Base-by-base conservation (phyloP, 2,329 filamentous ascomycete species). In the Colletotrichum acutatum region DNA sequence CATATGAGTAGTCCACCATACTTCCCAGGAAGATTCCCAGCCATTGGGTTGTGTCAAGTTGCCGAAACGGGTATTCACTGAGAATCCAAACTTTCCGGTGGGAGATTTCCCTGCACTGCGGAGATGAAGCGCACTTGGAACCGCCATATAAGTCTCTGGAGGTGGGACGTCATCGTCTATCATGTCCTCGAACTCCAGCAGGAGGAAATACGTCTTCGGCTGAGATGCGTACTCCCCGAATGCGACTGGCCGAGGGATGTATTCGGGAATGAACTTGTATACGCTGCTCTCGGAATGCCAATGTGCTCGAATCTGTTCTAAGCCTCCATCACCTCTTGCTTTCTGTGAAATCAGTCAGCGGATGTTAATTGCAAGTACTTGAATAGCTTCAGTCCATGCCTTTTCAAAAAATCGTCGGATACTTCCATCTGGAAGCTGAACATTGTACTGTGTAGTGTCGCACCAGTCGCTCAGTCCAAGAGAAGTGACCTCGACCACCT, bases 181-280 rank as follows among this genome's bases (percentile, higher is more conserved):
- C 77, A 79, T 77, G 6, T 78, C 76, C 30, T 77, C 63, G 28
- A 78, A 79, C 30, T 78, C 73, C 57, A 71, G 74, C 2, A 78
- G 61, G 66, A 75, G 79, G 69, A 78, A 79, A 68, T 78, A 75
- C 12, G 71, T 74, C 53, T 77, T 68, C 5, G 76, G 75, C 2
- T 66, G 67, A 19, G 69, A 71, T n/a, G 70, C 71, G 62, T 78
- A 78, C 32, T 52, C 14, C n/a, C 46, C 16, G 16, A 16, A 49
- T 2, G 46, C 46, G 19, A 49, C 46, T 16, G 46, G 46, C 1
- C 46, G 46, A 19, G 46, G 46, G 46, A 19, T 49, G 14, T 49
- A 49, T 2, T 49, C 46, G 0, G 46, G 46, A 8, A 49, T 22
- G 46, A 49, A 49, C 46, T 49, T 49, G 46, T 49, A 22, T 11